Base-by-base conservation (phyloP, 2,329 filamentous ascomycete species). In the Plectosphaerella cucumerina region DNA sequence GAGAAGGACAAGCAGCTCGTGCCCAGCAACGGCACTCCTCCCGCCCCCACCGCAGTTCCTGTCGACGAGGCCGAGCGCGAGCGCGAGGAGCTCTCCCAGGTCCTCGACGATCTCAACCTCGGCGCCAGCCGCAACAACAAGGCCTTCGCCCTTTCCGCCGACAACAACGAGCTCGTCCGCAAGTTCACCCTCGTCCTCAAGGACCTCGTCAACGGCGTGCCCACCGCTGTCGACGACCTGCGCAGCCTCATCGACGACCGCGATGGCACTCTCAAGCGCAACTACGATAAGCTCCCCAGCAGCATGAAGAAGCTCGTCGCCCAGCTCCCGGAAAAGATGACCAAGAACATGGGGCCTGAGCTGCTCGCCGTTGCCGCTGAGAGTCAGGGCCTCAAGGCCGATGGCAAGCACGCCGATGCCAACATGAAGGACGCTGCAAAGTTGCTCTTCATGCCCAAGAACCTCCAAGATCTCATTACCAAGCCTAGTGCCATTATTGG, bases 221-320 rank as follows among this genome's bases (percentile, higher is more conserved):
- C 94, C 3, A 97, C 93, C 1, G 94, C 94, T 3, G 96, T 95
- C 68, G 80, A 87, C 63, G 94, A 99, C 65, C 85, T 99, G n/a
- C 84, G 75, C 3, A 61, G 64, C 14, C 76, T 87, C 20, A 68
- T 86, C 42, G 80, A 85, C 53, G 81, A 85, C 62, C 76, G 76
- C 53, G 80, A 86, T 61, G 78, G 79, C 52, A 71, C 76, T n/a
- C 72, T 86, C n/a, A 72, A 75, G 39, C 75, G 75, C 51, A 76
- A 76, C 53, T 86, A 80, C 62, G 81, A 84, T 51, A 78, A 84
- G 56, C 80, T 97, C 43, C 93, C 93, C 0, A 75, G 77, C 0
- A 89, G 89, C 57, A 74, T 97, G 35, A 85, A 96, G 73, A 95
- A 91, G 66, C 80, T 97, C 33, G 88, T 97, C 57, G 89, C 89